Evolutionary conservation across 2,329 filamentous ascomycete species (phyloP), one percentile per base, ranked within the genome.

Genomic region (Colletotrichum lini): DNA sequence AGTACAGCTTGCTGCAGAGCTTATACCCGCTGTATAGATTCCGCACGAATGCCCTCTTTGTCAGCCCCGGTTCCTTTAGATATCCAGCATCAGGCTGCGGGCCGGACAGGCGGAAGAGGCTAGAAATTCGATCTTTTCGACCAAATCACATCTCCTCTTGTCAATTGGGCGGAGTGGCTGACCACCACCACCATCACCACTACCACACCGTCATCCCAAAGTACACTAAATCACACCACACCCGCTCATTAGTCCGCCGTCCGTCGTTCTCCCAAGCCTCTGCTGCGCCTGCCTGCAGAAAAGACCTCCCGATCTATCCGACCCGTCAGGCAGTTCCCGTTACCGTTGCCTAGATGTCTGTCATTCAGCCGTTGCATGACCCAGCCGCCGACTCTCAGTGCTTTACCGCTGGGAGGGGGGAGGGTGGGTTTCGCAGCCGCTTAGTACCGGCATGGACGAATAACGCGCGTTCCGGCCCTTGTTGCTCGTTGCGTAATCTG

Each of bases 261-360:
- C 49, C 12, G 40, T 52, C 52, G 35, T 56, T 40, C 12, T 40
- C 10, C 52, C 42, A 2, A 30, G 23, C 63, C 26, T 64, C 42
- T 52, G 35, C 54, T 21, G 47, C 16, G 44, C 9, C 66, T 53
- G 53, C 23, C 16, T 63, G 18, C 4, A 52, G 12, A 21, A 15
- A 62, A 38, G 47, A 47, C 16, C 35, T 50, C 47, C 38, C 60
- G 45, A 59, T 54, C 53, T 65, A 38, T 54, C 61, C 61, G 45
- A 65, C 45, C 61, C 45, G 53, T 53, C 53, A 47, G 26, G 53
- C 52, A 26, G 23, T 53, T 42, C 47, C 47, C 40, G 8, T 35
- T 2, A 35, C 30, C 5, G 8, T 35, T 35, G 30, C 30, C 30
- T 35, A 35, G 8, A 8, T 53, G 47, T 60, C 54, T 12, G 15